A percentile compares a stretch with the other conserved stretches of the same genome.
phyloP scores from a whole-genome alignment of 2,329 filamentous ascomycete genomes.

The Dryadomyces quercus-mongolicae region DNA sequence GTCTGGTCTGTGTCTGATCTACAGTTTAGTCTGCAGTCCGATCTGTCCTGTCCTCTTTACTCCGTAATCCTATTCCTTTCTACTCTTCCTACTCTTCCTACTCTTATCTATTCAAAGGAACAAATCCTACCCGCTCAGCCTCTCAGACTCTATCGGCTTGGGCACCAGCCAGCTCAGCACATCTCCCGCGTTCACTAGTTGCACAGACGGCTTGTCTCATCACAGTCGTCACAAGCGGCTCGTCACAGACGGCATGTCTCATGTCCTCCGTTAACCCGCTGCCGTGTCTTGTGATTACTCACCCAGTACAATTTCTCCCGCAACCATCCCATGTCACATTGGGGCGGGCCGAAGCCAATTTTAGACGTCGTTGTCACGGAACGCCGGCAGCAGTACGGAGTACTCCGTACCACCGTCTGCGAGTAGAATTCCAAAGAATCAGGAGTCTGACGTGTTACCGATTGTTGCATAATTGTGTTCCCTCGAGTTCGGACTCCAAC shows the following conservation, averaged over 20 bases:
- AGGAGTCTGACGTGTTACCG: no score
- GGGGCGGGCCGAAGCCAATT: background rate
- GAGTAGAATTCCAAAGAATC: no score
- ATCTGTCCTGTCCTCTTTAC: no score
- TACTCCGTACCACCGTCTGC: background rate
- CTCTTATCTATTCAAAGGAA: background rate
- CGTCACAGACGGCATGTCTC: background rate
- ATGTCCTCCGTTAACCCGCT: no score
- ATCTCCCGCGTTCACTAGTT: background rate
- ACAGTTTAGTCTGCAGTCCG: no score
- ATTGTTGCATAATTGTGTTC: no score
- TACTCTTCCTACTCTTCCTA: background rate
- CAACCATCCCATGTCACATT: background rate
- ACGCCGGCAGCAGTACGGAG: background rate
- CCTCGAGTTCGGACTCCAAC: no score
- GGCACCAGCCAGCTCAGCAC: background rate
- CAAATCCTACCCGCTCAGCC: no score
- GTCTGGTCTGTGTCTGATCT: no score
- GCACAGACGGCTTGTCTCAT: background rate
- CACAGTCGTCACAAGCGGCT: background rate
- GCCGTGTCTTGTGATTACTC: no score
- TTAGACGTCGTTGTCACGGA: background rate
- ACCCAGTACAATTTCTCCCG: background rate
- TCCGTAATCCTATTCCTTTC: no score
- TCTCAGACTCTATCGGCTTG: no score